phyloP scores from a whole-genome alignment of 2,329 filamentous ascomycete species.

The Fusarium duplospermum region DNA sequence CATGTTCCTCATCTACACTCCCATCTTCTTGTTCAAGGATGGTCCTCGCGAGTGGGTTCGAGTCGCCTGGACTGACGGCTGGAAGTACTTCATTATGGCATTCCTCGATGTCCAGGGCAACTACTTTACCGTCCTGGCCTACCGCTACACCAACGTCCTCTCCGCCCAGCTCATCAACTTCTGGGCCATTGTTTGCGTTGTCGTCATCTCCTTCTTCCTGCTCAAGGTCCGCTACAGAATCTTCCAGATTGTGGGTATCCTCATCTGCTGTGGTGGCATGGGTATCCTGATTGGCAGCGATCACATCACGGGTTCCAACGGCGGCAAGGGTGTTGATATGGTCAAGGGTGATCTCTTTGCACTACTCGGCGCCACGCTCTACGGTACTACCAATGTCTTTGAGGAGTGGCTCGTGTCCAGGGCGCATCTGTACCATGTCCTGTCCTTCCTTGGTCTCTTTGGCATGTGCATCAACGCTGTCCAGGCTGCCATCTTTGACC shows the following conservation, averaged over 20 bases:
- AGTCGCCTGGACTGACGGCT: constrained; percentile 77
- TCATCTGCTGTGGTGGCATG: constrained; percentile 91
- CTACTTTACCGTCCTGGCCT: constrained; percentile 96
- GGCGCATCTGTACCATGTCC: constrained; percentile 89
- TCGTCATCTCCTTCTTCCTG: constrained; percentile 83
- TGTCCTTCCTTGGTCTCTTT: constrained; percentile 90
- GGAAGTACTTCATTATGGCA: constrained; percentile 93
- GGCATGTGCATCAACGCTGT: constrained; percentile 91
- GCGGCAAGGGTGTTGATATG: constrained; percentile 74
- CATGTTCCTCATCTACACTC: constrained; percentile 83
- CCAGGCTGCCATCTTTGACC: constrained; percentile 93
- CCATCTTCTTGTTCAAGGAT: constrained; percentile 81
- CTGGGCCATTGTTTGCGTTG: constrained; percentile 96
- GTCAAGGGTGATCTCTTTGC: constrained; percentile 95
- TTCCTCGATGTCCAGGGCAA: constrained; percentile 97
- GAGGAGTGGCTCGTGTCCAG: constrained; percentile 95
- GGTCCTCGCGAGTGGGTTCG: constrained; percentile 77
- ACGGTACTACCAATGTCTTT: constrained; percentile 89
- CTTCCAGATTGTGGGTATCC: constrained; percentile 86
- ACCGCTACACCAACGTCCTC: constrained; percentile 90
- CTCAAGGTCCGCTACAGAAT: constrained; percentile 90
- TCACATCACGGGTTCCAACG: constrained; percentile 82
- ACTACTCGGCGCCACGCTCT: constrained; percentile 87
- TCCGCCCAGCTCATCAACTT: constrained; percentile 97
- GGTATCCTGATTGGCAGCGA: constrained; percentile 89